phyloP scores from a whole-genome alignment of 108 stramenopile genomes.

The Nitzschia palea region DNA sequence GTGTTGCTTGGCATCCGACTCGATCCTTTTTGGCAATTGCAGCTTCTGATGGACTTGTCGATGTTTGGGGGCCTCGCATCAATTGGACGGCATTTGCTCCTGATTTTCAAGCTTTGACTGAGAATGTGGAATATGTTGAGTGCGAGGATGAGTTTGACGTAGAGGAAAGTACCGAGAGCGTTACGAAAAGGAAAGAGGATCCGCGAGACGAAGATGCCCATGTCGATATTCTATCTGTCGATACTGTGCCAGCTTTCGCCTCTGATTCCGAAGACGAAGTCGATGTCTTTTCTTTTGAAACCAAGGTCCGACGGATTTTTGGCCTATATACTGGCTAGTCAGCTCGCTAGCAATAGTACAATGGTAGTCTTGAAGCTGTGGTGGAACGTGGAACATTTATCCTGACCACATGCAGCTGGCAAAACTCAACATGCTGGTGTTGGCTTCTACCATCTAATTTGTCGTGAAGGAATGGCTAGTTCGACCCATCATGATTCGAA shows the following conservation, averaged over 20 bases:
- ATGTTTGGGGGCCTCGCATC: slow-evolving; percentile 74
- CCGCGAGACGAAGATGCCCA: slow-evolving; percentile 36
- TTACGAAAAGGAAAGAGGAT: slow-evolving; percentile 11
- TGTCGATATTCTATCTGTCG: slow-evolving; percentile 64
- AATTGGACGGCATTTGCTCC: slow-evolving; percentile 87
- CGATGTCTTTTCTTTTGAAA: slow-evolving; percentile 66
- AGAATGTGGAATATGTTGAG: slow-evolving; percentile 75
- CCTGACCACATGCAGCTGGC: too few relatives aligned
- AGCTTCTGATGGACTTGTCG: slow-evolving; percentile 75
- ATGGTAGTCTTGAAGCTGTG: too few relatives aligned
- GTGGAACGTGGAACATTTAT: too few relatives aligned
- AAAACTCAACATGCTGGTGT: too few relatives aligned
- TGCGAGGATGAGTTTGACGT: slow-evolving; percentile 83
- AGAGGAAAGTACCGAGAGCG: slow-evolving; percentile 18
- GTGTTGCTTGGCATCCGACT: slow-evolving; percentile 82
- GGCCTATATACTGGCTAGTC: neutral
- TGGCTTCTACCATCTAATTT: too few relatives aligned
- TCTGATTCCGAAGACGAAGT: slow-evolving; percentile 76
- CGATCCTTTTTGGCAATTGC: slow-evolving; percentile 78
- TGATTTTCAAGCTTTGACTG: slow-evolving; percentile 77
- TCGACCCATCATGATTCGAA: too few relatives aligned
- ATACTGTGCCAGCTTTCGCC: slow-evolving; percentile 61
- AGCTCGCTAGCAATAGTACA: too few relatives aligned
- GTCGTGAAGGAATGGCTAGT: too few relatives aligned
- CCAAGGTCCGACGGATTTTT: slow-evolving; percentile 34